Percentiles rank a stretch among this genome's conserved stretches.
phyloP scores from a whole-genome alignment of 805 yeast species.

The Scheffersomyces stipitis region DNA sequence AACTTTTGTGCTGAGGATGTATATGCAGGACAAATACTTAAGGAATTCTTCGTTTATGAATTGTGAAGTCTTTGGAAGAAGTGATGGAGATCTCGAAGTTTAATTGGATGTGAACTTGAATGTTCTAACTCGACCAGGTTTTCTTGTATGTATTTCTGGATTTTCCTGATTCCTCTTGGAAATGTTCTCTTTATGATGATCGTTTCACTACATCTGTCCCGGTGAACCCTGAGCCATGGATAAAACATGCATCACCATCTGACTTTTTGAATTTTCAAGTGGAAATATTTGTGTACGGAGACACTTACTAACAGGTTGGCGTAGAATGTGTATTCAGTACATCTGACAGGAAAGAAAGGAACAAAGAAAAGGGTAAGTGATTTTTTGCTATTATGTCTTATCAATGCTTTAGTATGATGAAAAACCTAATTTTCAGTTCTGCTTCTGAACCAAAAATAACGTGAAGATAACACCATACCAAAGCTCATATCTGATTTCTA shows the following conservation, averaged over 20 bases:
- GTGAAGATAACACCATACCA: constrained; percentile 77
- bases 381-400: no score
- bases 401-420: constrained; percentile 69
- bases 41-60: constrained; percentile 83
- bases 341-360: constrained; percentile 12
- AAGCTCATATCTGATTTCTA: constrained; percentile 52
- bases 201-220: constrained; percentile 29
- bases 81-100: no score
- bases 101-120: no score
- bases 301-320: constrained; percentile 1
- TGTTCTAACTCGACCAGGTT: no score
- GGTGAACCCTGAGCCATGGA: constrained; percentile 78
- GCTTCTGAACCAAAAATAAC: constrained; percentile 82
- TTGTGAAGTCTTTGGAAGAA: no score
- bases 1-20: constrained; percentile 61
- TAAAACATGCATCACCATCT: constrained; percentile 98
- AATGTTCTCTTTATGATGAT: constrained; percentile 14
- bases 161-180: no score
- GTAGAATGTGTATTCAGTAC: constrained; percentile 2
- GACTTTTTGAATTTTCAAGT: no score
- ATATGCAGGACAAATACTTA: constrained; percentile 68
- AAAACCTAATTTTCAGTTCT: constrained; percentile 80
- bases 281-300: not conserved
- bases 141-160: no score
- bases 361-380: not conserved